Evolutionary conservation across 2,329 filamentous ascomycete species (phyloP).

Genomic region (Tolypocladium paradoxum): DNA sequence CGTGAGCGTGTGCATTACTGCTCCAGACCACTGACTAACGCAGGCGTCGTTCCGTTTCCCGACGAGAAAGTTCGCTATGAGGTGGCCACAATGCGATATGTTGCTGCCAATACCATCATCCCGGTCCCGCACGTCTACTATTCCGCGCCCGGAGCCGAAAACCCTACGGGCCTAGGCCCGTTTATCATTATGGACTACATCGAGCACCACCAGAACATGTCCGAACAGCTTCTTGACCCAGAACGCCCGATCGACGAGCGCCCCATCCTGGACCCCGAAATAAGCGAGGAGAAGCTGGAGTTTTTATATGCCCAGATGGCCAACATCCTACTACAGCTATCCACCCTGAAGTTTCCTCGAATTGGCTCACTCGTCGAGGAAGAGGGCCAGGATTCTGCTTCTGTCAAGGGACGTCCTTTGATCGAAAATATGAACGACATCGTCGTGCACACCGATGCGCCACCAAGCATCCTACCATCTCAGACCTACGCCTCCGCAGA

Average conservation of each 20-base stretch:
- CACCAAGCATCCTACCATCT: conserved; percentile 12
- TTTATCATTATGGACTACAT: conserved; percentile 29
- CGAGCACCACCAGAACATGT: conserved; percentile 18
- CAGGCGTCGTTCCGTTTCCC: conserved; percentile 13
- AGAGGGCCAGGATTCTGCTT: conserved; percentile 13
- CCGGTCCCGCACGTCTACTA: conserved; percentile 22
- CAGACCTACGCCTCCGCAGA: conserved; percentile 15
- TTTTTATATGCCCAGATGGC: conserved; percentile 29
- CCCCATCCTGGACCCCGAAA: conserved; percentile 21
- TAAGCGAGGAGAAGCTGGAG: conserved; percentile 20
- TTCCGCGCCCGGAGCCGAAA: conserved; percentile 17
- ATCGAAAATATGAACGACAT: conserved; percentile 29
- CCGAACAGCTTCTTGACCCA: conserved; percentile 16
- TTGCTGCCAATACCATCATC: conserved; percentile 21
- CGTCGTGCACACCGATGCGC: conserved; percentile 11
- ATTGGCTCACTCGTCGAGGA: conserved; percentile 26
- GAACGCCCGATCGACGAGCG: conserved; percentile 10
- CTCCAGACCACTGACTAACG: neutral
- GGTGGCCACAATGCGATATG: conserved; percentile 21
- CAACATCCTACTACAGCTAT: conserved; percentile 29
- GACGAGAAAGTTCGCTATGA: conserved; percentile 25
- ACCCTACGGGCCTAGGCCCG: conserved; percentile 21
- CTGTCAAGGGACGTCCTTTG: conserved; percentile 21
- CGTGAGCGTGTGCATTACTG: too few species aligned
- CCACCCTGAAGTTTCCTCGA: conserved; percentile 17